Evolutionary conservation across 2,329 filamentous ascomycete species (phyloP), one percentile per base, ranked within the genome.

Genomic region (Cladorrhinum sp.): DNA sequence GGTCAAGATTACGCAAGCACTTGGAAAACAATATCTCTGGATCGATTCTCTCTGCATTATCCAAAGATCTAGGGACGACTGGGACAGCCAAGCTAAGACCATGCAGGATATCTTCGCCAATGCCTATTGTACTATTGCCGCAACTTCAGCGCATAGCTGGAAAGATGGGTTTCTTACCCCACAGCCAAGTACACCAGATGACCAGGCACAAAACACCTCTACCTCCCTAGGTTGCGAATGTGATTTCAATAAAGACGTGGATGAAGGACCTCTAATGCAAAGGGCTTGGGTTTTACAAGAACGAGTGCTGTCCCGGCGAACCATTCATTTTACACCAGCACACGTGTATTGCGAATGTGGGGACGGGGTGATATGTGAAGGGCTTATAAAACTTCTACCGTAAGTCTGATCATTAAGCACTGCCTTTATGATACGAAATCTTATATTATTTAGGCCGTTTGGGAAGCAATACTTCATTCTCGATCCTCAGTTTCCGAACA

Each of bases 11-110:
- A 62, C 62, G 16, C 59, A 56, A 48, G 57, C n/a, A 8, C 28
- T 64, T 1, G 16, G 28, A 20, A 56, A 57, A 5, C 52, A 58
- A 23, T 59, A 62, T 49, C 51, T 64, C 12, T 64, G 57, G 62
- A 64, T 64, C 33, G 59, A 64, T 24, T 20, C 59, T 16, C 23
- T 64, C 28, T 64, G 56, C 54, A 59, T 61, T 3, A 58, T 63
- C 18, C 61, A 61, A 26, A 20, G 53, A 7, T 12, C 16, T 0
- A 7, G 6, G n/a, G 24, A 33, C 2, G 59, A 64, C 18, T 61
- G 55, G 55, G 39, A 59, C 2, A 55, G 21, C 10, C 42, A 59
- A 26, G 52, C 53, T 49, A 50, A 30, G 30, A 48, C 10, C 20
- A 62, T 62, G 60, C 52, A 18, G 24, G 18, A 59, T 49, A 49